A percentile compares a stretch with the other conserved stretches of the same genome.
Conservation (phyloP, 352 stramenopile genomes). For the Globisporangium spinosum region DNA sequence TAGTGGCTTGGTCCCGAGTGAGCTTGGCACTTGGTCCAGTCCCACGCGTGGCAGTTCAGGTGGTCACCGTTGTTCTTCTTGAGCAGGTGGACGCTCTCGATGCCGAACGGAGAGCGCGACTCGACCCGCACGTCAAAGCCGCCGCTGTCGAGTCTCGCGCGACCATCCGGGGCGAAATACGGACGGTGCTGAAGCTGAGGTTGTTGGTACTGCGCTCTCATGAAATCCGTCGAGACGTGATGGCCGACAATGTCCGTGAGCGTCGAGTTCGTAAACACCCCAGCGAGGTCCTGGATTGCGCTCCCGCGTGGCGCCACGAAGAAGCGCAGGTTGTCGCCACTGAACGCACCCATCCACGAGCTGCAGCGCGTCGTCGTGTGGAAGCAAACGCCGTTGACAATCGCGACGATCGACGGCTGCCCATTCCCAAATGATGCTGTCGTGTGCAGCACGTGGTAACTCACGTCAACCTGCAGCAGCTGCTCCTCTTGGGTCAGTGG, state of each 20-base stretch:
- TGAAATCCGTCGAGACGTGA: slow-evolving; percentile 12
- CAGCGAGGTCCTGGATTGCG: slow-evolving; percentile 28
- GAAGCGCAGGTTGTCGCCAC: slow-evolving; percentile 37
- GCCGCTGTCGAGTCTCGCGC: slow-evolving; percentile 27
- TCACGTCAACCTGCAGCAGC: slow-evolving; percentile 50
- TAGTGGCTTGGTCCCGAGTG: slow-evolving; percentile 9
- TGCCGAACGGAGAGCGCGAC: slow-evolving; percentile 32
- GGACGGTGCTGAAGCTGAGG: neutral
- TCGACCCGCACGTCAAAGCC: slow-evolving; percentile 44
- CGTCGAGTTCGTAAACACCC: slow-evolving; percentile 22
- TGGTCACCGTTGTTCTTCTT: slow-evolving; percentile 46
- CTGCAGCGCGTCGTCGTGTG: slow-evolving; percentile 53
- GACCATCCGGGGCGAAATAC: slow-evolving; percentile 26
- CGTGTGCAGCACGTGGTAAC: slow-evolving; percentile 12
- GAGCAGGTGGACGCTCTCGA: slow-evolving; percentile 46
- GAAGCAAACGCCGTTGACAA: slow-evolving; percentile 57
- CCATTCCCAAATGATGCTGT: neutral
- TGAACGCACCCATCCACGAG: slow-evolving; percentile 47
- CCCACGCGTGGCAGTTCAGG: slow-evolving; percentile 45
- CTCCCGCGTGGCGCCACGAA: slow-evolving; percentile 32
- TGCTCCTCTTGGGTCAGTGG: slow-evolving; percentile 28
- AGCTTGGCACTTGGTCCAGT: slow-evolving; percentile 24
- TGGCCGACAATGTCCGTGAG: slow-evolving; percentile 41
- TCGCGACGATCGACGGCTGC: slow-evolving; percentile 6
- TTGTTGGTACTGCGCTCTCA: neutral